Percentiles rank a stretch among this genome's conserved stretches.
Evolutionary conservation across 768 basidiomycete species (phyloP).

Genomic region (Pholiota conissans): DNA sequence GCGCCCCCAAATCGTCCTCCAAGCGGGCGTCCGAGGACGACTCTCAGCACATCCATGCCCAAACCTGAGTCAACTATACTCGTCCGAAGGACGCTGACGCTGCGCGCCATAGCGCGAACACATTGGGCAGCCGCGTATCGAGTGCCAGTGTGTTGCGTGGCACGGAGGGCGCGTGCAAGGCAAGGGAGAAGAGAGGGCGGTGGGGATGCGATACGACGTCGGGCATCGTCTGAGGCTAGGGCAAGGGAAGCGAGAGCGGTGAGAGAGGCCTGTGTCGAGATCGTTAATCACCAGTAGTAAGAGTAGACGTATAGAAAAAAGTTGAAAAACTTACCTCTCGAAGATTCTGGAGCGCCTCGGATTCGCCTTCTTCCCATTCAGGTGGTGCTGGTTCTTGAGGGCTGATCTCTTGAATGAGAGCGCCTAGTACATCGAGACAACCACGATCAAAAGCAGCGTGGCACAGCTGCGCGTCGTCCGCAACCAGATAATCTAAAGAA

Average conservation of each 20-base stretch:
- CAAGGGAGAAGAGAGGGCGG: slow-evolving; percentile 41
- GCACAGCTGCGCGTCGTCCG: slow-evolving; percentile 69
- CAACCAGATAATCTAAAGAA: slow-evolving; percentile 58
- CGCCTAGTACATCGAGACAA: slow-evolving; percentile 54
- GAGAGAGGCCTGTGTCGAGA: slow-evolving; percentile 57
- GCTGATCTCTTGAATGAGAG: slow-evolving; percentile 53
- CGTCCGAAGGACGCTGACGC: slow-evolving; percentile 78
- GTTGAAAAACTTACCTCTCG: slow-evolving; percentile 54
- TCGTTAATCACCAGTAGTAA: neutral
- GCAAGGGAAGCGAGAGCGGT: slow-evolving; percentile 72
- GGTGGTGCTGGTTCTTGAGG: slow-evolving; percentile 35
- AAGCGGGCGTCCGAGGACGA: slow-evolving; percentile 33
- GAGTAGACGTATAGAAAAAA: neutral
- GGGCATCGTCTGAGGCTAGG: slow-evolving; percentile 71
- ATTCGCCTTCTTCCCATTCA: slow-evolving; percentile 72
- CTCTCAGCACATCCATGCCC: slow-evolving; percentile 65
- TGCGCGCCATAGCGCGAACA: slow-evolving; percentile 76
- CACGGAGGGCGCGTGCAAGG: slow-evolving; percentile 20
- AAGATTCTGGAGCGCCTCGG: slow-evolving; percentile 55
- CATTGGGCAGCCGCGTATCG: slow-evolving; percentile 88
- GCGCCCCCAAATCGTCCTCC: slow-evolving; percentile 17
- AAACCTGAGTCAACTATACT: slow-evolving; percentile 83
- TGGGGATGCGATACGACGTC: slow-evolving; percentile 64
- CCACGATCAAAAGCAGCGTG: slow-evolving; percentile 71
- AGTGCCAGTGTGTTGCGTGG: slow-evolving; percentile 68